These are phyloP conservation scores for Catunica adiposa DNA, from an alignment of 2,329 filamentous ascomycete species.

Conservation along the genomic window DNA sequence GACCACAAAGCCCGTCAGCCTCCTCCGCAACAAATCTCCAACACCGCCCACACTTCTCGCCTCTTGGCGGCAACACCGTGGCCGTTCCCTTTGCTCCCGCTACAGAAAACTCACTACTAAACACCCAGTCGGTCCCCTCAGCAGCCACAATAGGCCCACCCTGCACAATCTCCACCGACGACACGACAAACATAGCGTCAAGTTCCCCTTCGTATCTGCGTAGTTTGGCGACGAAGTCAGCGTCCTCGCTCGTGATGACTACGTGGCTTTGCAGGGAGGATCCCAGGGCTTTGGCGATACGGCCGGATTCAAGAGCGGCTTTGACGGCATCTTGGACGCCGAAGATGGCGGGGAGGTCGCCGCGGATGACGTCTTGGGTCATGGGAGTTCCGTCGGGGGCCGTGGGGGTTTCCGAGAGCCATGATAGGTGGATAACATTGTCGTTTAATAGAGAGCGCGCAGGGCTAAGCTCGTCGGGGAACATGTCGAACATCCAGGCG, in stretches of 20 bases:
- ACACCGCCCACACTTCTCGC: slow-evolving; percentile 67
- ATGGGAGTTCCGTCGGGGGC: background rate
- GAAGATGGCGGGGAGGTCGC: slow-evolving; percentile 32
- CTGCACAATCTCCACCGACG: slow-evolving; percentile 37
- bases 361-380: background rate
- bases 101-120: slow-evolving; percentile 27
- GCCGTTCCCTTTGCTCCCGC: slow-evolving; percentile 24
- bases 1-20: slow-evolving; percentile 49
- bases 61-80: slow-evolving; percentile 31
- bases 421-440: slow-evolving; percentile 19
- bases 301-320: slow-evolving; percentile 54
- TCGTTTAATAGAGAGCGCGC: slow-evolving; percentile 31
- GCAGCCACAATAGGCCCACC: slow-evolving; percentile 11
- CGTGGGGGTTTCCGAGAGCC: background rate
- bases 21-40: slow-evolving; percentile 69
- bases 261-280: slow-evolving; percentile 55
- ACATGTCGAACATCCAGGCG: slow-evolving; percentile 31
- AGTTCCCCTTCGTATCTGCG: slow-evolving; percentile 33
- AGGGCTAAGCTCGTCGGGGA: slow-evolving; percentile 20
- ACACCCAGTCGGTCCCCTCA: slow-evolving; percentile 24
- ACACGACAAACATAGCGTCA: slow-evolving; percentile 52
- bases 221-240: slow-evolving; percentile 21
- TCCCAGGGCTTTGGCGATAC: slow-evolving; percentile 55
- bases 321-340: slow-evolving; percentile 53
- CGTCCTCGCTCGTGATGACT: slow-evolving; percentile 40